These are phyloP conservation scores for Chaetomidium leptoderma DNA, from an alignment of 495 filamentous ascomycete species.

Conservation along the genomic window DNA sequence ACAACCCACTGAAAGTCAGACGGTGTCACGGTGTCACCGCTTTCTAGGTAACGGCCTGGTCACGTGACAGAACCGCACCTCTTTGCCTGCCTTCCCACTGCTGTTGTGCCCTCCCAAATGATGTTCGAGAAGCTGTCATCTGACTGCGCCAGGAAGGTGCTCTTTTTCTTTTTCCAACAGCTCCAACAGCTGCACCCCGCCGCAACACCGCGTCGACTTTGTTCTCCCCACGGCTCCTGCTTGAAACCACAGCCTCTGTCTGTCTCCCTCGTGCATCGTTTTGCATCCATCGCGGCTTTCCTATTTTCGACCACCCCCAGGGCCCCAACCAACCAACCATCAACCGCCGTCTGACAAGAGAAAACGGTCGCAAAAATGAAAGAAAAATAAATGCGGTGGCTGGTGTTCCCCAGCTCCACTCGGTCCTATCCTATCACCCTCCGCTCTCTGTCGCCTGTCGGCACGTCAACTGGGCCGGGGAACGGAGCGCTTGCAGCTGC, in stretches of 20 bases:
- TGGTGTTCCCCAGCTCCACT: constrained; percentile 25
- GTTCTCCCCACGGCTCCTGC: neutral
- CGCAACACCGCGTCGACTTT: constrained; percentile 8
- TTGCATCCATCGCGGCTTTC: constrained; percentile 10
- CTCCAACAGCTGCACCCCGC: neutral
- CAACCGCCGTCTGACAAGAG: neutral
- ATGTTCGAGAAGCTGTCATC: constrained; percentile 3
- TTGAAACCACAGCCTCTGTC: constrained; percentile 9
- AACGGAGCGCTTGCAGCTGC: constrained; percentile 27
- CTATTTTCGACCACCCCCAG: constrained; percentile 1
- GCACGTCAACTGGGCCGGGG: constrained; percentile 11
- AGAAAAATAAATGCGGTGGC: constrained; percentile 31
- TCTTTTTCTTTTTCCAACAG: neutral
- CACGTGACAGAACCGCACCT: constrained; percentile 11
- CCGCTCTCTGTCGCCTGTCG: constrained; percentile 20
- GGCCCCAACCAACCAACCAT: neutral
- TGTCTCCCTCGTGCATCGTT: neutral
- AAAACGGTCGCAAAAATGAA: neutral
- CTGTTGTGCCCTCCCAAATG: neutral
- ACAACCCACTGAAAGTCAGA: neutral
- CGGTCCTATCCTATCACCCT: constrained; percentile 3
- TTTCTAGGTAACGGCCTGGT: constrained; percentile 6
- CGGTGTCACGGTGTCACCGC: neutral
- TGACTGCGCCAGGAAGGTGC: neutral
- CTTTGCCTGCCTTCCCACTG: neutral